Evolutionary conservation across 805 yeast genomes (phyloP).

Genomic region (Candida insectorum): DNA sequence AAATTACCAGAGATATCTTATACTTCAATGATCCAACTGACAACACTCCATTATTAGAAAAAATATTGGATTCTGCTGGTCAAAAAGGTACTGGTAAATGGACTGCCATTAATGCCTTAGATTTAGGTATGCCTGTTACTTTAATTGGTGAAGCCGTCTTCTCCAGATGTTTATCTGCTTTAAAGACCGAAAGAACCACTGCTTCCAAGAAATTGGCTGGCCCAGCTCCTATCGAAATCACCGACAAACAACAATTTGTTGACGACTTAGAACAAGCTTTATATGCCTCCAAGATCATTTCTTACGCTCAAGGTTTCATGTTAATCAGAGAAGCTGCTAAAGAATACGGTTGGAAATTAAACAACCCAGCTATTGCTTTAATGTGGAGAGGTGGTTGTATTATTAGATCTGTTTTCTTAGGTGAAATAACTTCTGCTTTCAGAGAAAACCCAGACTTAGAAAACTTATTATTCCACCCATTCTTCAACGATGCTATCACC

Average conservation of each 20-base stretch:
- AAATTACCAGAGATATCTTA: conserved; percentile 93
- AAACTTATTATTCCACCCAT: conserved; percentile 92
- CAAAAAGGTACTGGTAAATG: conserved; percentile 99
- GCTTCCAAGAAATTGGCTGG: conserved; percentile 81
- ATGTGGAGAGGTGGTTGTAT: conserved; percentile 99
- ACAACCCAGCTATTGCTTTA: conserved; percentile 96
- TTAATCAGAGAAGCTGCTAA: conserved; percentile 96
- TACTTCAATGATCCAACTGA: conserved; percentile 81
- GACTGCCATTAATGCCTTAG: conserved; percentile 98
- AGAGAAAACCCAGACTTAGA: conserved; percentile 90
- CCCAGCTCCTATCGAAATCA: conserved; percentile 56
- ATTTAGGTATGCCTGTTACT: conserved; percentile 97
- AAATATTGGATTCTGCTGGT: conserved; percentile 95
- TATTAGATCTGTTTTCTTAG: conserved; percentile 97
- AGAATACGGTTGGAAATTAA: conserved; percentile 94
- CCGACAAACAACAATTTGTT: conserved; percentile 78
- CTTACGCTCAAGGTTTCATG: conserved; percentile 99
- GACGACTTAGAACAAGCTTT: conserved; percentile 97
- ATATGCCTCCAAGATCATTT: conserved; percentile 96
- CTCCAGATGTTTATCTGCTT: conserved; percentile 90
- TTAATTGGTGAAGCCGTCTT: conserved; percentile 98
- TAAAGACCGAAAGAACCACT: conserved; percentile 84
- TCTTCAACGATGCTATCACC: conserved; percentile 86
- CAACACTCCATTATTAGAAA: conserved; percentile 91
- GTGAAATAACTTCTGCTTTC: conserved; percentile 95